Base-by-base conservation (phyloP, 2,329 filamentous ascomycete species). In the Fusarium sp. region DNA sequence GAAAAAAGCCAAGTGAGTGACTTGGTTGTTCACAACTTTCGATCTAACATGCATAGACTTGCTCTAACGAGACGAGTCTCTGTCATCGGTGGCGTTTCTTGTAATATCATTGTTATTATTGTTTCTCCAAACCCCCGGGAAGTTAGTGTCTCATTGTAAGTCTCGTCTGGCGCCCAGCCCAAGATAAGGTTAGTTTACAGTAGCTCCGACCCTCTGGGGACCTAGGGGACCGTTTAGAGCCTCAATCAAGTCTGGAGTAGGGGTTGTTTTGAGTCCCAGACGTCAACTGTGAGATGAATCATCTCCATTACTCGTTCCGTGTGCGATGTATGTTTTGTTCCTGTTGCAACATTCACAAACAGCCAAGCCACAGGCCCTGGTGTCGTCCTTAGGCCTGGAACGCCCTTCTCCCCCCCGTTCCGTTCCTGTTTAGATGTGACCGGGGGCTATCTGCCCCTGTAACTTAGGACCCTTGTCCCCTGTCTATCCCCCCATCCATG, bases 181-280 rank as follows among this genome's bases (percentile, higher is more conserved):
- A 40, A 62, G 59, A 56, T 37, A 37, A 37, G 35, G 33, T 32
- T 62, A 61, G 56, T 41, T 51, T 51, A 55, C 22, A 30, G 40
- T 51, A 52, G 52, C 39, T 54, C 25, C 19, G 30, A 14, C 27
- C 27, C 27, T 30, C 27, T 30, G 27, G 27, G 27, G 11, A 30
- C 27, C 27, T 30, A 30, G 11, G 30, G 30, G 30, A 6, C 33
- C 23, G 45, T 48, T 43, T 27, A 62, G 55, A 62, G 59, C 54
- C 54, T 60, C 59, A 62, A 15, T 30, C 30, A 33, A 53, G 49
- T 44, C 27, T 59, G 41, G 54, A 52, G 65, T 46, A 62, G 37
- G 11, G 62, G 43, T 51, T 56, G 65, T 69, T 66, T 69, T 66
- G 65, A 52, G 57, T 66, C 47, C 56, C 62, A 68, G 47, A 68